A percentile compares a stretch with the other conserved stretches of the same genome.
These are phyloP conservation scores for Pholiota molesta DNA, from an alignment of 768 basidiomycete genomes.

Conservation along the genomic window DNA sequence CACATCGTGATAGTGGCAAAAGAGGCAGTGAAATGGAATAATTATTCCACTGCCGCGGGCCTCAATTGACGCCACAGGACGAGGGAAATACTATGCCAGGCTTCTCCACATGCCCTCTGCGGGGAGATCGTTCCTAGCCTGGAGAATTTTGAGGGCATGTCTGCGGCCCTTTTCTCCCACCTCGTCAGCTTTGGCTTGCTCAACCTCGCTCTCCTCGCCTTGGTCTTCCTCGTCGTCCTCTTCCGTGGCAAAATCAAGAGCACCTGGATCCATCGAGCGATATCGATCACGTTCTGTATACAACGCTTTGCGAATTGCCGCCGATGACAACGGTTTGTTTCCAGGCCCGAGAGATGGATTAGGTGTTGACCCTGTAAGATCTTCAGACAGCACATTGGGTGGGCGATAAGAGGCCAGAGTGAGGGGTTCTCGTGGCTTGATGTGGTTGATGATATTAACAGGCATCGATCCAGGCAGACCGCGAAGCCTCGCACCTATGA, in stretches of 20 bases:
- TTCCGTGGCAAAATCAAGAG: constrained; percentile 59
- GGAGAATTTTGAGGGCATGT: constrained; percentile 68
- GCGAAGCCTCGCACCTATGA: background rate
- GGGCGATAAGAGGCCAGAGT: constrained; percentile 63
- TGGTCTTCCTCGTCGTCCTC: constrained; percentile 51
- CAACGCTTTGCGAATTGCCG: constrained; percentile 57
- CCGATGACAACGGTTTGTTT: constrained; percentile 40
- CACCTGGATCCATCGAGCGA: constrained; percentile 69
- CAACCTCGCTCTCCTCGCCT: constrained; percentile 28
- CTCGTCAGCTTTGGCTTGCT: constrained; percentile 27
- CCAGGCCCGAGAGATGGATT: constrained; percentile 17
- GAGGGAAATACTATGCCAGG: constrained; percentile 43
- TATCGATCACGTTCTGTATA: constrained; percentile 72
- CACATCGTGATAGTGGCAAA: background rate
- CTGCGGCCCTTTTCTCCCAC: constrained; percentile 53
- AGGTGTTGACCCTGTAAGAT: constrained; percentile 36
- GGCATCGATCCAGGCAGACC: constrained; percentile 63
- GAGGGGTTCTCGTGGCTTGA: constrained; percentile 38
- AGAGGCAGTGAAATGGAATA: background rate
- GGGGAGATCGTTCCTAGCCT: constrained; percentile 69
- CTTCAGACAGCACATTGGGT: constrained; percentile 43
- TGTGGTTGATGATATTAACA: constrained; percentile 53
- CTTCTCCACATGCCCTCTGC: constrained; percentile 83
- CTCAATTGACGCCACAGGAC: background rate
- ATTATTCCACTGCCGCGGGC: background rate